These are phyloP conservation scores for Lolium rigidum DNA, from an alignment of 176 grass and related monocot species.

Conservation along the genomic window DNA sequence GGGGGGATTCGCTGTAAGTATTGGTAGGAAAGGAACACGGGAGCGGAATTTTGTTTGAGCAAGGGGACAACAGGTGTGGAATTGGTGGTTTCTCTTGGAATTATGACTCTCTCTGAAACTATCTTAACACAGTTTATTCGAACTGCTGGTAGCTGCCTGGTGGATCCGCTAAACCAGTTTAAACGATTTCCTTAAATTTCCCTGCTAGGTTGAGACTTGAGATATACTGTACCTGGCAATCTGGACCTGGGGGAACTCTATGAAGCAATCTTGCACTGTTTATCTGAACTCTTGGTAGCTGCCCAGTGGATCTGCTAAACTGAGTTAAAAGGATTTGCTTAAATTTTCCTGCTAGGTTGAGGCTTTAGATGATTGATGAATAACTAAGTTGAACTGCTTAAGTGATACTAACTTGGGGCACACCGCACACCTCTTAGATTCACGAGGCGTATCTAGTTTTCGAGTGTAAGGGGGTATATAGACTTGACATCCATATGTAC, in stretches of 20 bases:
- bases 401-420: neutral
- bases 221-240: neutral
- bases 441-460: neutral
- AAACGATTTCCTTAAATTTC: neutral
- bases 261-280: neutral
- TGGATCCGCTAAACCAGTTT: neutral
- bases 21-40: neutral
- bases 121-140: neutral
- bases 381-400: neutral
- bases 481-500: neutral
- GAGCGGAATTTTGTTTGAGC: neutral
- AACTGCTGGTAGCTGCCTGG: neutral
- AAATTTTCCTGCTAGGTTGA: neutral
- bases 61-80: neutral
- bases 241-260: neutral
- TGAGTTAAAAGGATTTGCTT: neutral
- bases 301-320: neutral
- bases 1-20: no score
- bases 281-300: neutral
- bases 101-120: neutral
- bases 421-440: neutral
- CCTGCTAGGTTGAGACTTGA: neutral
- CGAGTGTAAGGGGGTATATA: neutral
- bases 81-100: neutral
- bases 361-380: neutral